Percentiles rank a stretch among this genome's conserved stretches.
Conservation (phyloP, 495 filamentous ascomycete species). For the Chaetomium tenue region DNA sequence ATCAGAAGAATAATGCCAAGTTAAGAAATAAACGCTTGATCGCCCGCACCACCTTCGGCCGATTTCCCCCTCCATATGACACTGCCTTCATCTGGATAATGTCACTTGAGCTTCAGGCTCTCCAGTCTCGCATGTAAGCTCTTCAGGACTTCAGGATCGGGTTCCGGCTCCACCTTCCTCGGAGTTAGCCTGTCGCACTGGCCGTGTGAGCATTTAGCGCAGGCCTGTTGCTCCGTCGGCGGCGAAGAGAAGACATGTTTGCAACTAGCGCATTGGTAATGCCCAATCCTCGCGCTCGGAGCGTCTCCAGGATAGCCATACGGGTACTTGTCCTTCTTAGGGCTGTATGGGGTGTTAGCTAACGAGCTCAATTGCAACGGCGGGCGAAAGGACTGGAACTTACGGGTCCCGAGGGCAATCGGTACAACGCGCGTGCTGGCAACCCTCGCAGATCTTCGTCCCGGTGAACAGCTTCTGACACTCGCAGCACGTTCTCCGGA, state of each 20-base stretch:
- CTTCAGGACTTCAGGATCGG: slow-evolving; percentile 63
- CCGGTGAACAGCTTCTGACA: slow-evolving; percentile 63
- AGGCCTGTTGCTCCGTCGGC: slow-evolving; percentile 46
- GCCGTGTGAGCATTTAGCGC: slow-evolving; percentile 60
- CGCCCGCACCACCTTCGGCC: background rate
- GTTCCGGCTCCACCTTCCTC: slow-evolving; percentile 59
- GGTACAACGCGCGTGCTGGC: slow-evolving; percentile 75
- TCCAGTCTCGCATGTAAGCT: slow-evolving; percentile 60
- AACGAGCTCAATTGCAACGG: background rate
- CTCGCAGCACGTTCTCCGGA: slow-evolving; percentile 73
- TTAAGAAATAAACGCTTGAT: slow-evolving; percentile 8
- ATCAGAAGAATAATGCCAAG: slow-evolving; percentile 14
- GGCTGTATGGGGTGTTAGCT: slow-evolving; percentile 45
- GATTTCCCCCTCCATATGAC: background rate
- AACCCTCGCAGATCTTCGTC: slow-evolving; percentile 58
- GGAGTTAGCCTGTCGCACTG: slow-evolving; percentile 54
- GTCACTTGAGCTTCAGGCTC: slow-evolving; percentile 41
- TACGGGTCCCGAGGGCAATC: slow-evolving; percentile 81
- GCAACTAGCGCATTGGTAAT: slow-evolving; percentile 67
- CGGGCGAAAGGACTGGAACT: slow-evolving; percentile 38
- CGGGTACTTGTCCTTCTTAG: slow-evolving; percentile 70
- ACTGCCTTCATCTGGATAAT: background rate
- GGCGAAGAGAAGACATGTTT: slow-evolving; percentile 51
- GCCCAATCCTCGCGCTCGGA: slow-evolving; percentile 45
- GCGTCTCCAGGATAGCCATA: slow-evolving; percentile 75